Base-by-base conservation (phyloP, 129 eudicot genomes). In the Chrysanthemum seticuspe region DNA sequence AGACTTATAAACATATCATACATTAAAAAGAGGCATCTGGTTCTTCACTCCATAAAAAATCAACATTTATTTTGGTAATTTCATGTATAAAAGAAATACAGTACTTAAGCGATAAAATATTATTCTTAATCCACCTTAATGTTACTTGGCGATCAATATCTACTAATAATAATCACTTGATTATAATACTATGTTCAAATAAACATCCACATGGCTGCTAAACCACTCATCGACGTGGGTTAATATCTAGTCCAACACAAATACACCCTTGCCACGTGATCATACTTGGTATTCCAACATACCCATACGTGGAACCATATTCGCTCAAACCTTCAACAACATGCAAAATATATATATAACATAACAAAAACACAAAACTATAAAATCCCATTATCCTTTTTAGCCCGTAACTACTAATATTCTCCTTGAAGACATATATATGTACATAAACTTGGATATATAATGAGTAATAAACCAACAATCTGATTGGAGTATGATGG, bases 1-100 rank as follows among this genome's bases (percentile, higher is more conserved):
- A 77, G 61, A 50, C 15, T 6, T 16, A 23, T 0, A 53, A 13
- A 53, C 5, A 2, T 53, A 53, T 86, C 85, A 86, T 85, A 78
- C 89, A 86, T 86, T 89, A 84, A 82, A 70, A 79, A 73, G 83
- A 70, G 60, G 88, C 85, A 86, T 87, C 92, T 56, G 88, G 91
- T 83, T 87, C 88, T 81, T 73, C 79, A 69, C 82, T 76, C 81
- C 74, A 74, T 65, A 74, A 79, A 75, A 67, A 80, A 80, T 79
- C 62, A 80, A 58, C 36, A 59, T 67, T 75, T 65, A 44, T 21
- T 21, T 21, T 21, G 21, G 21, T 21, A 21, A 21, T 21, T 21
- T 21, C 21, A 21, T 21, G 21, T 21, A 0, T 21, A 21, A 21
- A 21, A 21, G 21, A 21, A 21, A 21, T 21, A 21, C 21, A 21